Evolutionary conservation across 495 filamentous ascomycete genomes (phyloP).

Genomic region (Neurospora sublineolata): DNA sequence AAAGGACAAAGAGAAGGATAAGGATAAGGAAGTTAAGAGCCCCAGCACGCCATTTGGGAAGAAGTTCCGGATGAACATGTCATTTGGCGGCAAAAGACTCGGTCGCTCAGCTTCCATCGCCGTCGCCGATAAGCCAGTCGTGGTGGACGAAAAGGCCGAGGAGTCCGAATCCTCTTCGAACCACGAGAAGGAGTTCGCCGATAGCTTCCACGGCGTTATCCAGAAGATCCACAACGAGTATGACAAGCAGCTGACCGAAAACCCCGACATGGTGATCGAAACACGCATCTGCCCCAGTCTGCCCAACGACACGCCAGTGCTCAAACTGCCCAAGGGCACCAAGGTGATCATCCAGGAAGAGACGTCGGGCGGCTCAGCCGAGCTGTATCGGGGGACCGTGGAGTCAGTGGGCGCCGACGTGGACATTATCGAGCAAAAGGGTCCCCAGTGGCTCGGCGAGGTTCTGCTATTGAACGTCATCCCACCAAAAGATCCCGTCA

Average conservation of each 20-base stretch:
- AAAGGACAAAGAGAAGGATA: constrained; percentile 50
- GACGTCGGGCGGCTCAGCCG: constrained; percentile 77
- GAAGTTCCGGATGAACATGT: constrained; percentile 78
- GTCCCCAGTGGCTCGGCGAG: constrained; percentile 86
- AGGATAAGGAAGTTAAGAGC: constrained; percentile 59
- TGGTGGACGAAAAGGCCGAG: constrained; percentile 60
- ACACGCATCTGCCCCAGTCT: constrained; percentile 65
- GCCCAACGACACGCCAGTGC: constrained; percentile 71
- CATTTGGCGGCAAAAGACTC: constrained; percentile 70
- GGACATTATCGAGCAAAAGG: constrained; percentile 70
- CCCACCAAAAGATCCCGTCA: constrained; percentile 82
- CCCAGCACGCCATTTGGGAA: constrained; percentile 63
- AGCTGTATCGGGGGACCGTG: constrained; percentile 83
- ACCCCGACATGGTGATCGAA: constrained; percentile 41
- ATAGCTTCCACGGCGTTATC: constrained; percentile 70
- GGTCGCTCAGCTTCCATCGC: constrained; percentile 62
- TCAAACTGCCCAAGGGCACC: constrained; percentile 67
- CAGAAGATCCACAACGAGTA: constrained; percentile 71
- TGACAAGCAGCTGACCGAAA: constrained; percentile 49
- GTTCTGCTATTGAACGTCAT: constrained; percentile 76
- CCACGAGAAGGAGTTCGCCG: constrained; percentile 73
- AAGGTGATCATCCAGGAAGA: constrained; percentile 94
- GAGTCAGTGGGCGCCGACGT: constrained; percentile 64
- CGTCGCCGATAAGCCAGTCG: constrained; percentile 54
- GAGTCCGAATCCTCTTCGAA: constrained; percentile 55